These are phyloP conservation scores for Metschnikowia continentalis DNA, from an alignment of 805 yeast genomes.

Conservation along the genomic window DNA sequence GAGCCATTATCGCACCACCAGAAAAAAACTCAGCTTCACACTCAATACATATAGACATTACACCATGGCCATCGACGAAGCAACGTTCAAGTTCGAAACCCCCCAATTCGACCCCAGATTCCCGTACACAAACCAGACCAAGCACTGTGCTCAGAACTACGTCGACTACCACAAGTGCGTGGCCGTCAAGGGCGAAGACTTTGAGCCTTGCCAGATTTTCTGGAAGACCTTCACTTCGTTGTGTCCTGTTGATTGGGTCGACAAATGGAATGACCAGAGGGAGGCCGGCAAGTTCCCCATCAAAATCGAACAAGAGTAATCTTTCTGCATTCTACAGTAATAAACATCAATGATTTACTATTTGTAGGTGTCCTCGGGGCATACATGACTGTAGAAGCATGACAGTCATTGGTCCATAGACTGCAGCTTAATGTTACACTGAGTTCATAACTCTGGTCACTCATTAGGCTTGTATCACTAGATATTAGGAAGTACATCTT, in stretches of 20 bases:
- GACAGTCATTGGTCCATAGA: too few species aligned
- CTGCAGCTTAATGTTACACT: too few species aligned
- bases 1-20: slow-evolving; percentile 20
- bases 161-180: slow-evolving; percentile 98
- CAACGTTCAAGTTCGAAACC: slow-evolving; percentile 39
- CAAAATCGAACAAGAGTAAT: slow-evolving; percentile 24
- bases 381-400: too few species aligned
- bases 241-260: slow-evolving; percentile 83
- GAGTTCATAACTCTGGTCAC: too few species aligned
- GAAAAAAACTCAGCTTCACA: slow-evolving; percentile 4
- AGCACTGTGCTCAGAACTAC: slow-evolving; percentile 97
- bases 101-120: slow-evolving; percentile 42
- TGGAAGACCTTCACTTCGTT: slow-evolving; percentile 83
- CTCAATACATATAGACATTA: not conserved
- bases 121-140: slow-evolving; percentile 96
- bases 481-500: too few species aligned
- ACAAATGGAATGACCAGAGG: slow-evolving; percentile 86
- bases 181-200: slow-evolving; percentile 95
- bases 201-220: slow-evolving; percentile 95
- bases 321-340: slow-evolving; percentile 4
- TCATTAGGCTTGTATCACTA: too few species aligned
- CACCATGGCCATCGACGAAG: slow-evolving; percentile 37
- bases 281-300: slow-evolving; percentile 47
- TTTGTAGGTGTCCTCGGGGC: not conserved
- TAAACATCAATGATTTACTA: not conserved